Conservation (phyloP, 495 filamentous ascomycete genomes). For the Hypomontagnella submonticulosa region DNA sequence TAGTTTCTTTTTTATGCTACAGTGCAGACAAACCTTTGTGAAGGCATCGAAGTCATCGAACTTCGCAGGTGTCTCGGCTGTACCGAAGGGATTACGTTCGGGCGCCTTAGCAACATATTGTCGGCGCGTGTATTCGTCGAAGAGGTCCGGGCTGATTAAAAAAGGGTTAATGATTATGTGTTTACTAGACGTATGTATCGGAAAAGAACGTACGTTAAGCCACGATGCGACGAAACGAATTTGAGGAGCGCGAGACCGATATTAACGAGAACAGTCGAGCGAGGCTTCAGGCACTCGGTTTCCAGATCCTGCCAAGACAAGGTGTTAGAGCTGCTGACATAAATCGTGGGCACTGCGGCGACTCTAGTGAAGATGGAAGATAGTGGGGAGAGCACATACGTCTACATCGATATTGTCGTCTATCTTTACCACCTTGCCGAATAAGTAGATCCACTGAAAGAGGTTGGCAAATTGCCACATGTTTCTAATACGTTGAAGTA, state of each 20-base stretch:
- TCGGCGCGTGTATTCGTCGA: conserved; percentile 92
- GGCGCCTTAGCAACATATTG: conserved; percentile 89
- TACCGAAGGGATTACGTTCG: conserved; percentile 84
- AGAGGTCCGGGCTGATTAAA: conserved; percentile 75
- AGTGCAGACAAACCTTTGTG: conserved; percentile 66
- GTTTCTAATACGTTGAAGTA: conserved; percentile 79
- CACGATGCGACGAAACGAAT: conserved; percentile 92
- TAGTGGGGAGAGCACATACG: conserved; percentile 61
- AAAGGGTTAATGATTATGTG: conserved; percentile 29
- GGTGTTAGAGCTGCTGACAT: conserved; percentile 33
- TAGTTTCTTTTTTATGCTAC: background rate
- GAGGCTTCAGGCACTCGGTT: conserved; percentile 82
- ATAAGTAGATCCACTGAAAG: conserved; percentile 90
- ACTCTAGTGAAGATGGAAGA: conserved; percentile 6
- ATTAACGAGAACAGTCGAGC: conserved; percentile 77
- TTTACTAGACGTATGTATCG: conserved; percentile 6
- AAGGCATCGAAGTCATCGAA: conserved; percentile 87
- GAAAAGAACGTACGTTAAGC: conserved; percentile 75
- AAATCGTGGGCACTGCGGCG: no score
- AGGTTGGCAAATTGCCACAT: conserved; percentile 96
- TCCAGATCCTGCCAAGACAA: conserved; percentile 78
- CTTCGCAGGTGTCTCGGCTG: conserved; percentile 73
- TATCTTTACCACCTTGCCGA: conserved; percentile 88
- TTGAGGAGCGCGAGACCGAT: conserved; percentile 92
- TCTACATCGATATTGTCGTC: conserved; percentile 87